Percentiles rank a stretch among this genome's conserved stretches.
phyloP scores from a whole-genome alignment of 257 asterid species.

The Nicotiana paniculata region DNA sequence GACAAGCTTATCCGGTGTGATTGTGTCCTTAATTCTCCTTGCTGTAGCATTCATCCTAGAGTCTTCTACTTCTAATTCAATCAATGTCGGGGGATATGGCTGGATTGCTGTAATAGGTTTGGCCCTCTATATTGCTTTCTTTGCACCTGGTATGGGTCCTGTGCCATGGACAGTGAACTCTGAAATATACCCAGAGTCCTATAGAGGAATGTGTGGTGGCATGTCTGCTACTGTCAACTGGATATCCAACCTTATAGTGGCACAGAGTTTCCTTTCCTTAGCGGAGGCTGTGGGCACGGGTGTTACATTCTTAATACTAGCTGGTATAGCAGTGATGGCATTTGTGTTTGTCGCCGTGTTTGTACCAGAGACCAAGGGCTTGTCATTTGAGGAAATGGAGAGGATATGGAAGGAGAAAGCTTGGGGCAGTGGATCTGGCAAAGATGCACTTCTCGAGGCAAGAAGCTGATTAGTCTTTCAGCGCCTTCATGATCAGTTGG shows the following conservation, averaged over 20 bases:
- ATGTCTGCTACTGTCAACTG: conserved; percentile 96
- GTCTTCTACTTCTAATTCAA: conserved; percentile 27
- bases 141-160: conserved; percentile 93
- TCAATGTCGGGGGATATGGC: conserved; percentile 35
- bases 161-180: conserved; percentile 97
- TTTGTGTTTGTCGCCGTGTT: conserved; percentile 51
- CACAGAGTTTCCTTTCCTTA: conserved; percentile 70
- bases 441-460: conserved; percentile 40
- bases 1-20: conserved; percentile 73
- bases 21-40: conserved; percentile 56
- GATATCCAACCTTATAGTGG: conserved; percentile 79
- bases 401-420: conserved; percentile 79
- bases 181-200: conserved; percentile 78
- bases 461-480: conserved; percentile 5
- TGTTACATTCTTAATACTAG: conserved; percentile 63
- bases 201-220: conserved; percentile 84
- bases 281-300: conserved; percentile 63
- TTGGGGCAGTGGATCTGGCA: conserved; percentile 24
- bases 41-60: conserved; percentile 49
- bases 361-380: conserved; percentile 90
- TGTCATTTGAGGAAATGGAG: conserved; percentile 81
- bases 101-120: conserved; percentile 79
- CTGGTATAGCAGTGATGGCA: conserved; percentile 58
- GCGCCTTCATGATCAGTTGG: not conserved
- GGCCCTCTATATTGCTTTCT: conserved; percentile 68